Base-by-base conservation (phyloP, 306 rosid genomes). In the Corylus americana region DNA sequence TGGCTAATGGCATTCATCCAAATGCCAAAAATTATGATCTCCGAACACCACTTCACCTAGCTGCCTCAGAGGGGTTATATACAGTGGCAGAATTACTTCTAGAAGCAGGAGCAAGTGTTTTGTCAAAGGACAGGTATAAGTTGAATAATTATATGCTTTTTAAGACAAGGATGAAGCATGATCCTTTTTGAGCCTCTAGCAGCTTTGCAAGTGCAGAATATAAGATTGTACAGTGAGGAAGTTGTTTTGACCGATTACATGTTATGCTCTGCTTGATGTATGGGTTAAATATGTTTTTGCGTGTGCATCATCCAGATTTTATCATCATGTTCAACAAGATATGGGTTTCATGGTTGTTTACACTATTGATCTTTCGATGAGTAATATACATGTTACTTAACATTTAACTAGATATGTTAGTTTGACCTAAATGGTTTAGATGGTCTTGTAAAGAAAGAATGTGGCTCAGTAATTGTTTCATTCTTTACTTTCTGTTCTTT, bases 21-120 rank as follows among this genome's bases (percentile, higher is more conserved):
- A 91, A 89, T 53, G 85, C 89, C 12, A 91, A 80, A 82, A 89
- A 91, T 74, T 91, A 84, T 68, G 93, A 91, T 79, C 82, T 73
- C 49, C 82, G 92, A 64, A 79, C 93, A 42, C 82, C 96, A 27
- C 91, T 89, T 58, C 96, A 87, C 83, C 35, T 91, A 64, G 91
- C 90, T 69, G 89, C 96, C 63, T 73, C 93, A 35, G 90, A 91
- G 77, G 96, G 96, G 59, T 76, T 86, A 59, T 74, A 77, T 79
- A 31, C 72, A 64, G 82, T 81, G 57, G 90, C 81, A 70, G 88
- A 86, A 50, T 68, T 87, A 57, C 87, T 91, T 55, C 68, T 91
- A 75, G 70, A 84, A 63, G 93, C 90, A 58, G 93, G 91, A 83
- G 93, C 93, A 39, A 91, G 90, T 81, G 89, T 87, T 75, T 75